Evolutionary conservation across 495 filamentous ascomycete species (phyloP).

Genomic region (Chaetomidium leptoderma): DNA sequence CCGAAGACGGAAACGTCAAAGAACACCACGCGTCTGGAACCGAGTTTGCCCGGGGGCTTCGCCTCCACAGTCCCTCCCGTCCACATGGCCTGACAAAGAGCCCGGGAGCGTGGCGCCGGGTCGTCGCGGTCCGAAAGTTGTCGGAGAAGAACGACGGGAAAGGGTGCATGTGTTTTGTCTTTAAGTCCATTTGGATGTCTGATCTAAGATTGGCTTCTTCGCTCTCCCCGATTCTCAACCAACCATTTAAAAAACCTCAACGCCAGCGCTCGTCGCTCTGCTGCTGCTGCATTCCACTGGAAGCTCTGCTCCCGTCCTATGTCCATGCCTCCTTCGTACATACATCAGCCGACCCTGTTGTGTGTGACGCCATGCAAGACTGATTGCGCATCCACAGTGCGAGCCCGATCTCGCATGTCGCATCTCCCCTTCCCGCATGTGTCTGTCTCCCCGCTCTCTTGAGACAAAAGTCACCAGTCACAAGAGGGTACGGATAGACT

Average conservation of each 20-base stretch:
- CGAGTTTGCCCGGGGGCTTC: constrained; percentile 1
- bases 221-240: neutral
- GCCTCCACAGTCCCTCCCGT: too few species aligned
- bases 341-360: too few species aligned
- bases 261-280: neutral
- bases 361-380: constrained; percentile 8
- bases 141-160: constrained; percentile 3
- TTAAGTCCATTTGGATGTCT: neutral
- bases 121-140: neutral
- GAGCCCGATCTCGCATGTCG: neutral
- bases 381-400: constrained; percentile 7
- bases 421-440: neutral
- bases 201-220: neutral
- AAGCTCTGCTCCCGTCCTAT: neutral
- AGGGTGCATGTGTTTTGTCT: neutral
- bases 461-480: neutral
- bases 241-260: too few species aligned
- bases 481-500: neutral
- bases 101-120: neutral
- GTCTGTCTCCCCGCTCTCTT: neutral
- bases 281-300: neutral
- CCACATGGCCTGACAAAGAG: neutral
- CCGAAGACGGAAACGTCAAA: neutral
- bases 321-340: neutral
- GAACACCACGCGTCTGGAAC: neutral